phyloP scores from a whole-genome alignment of 768 basidiomycete genomes.

The Lactarius hengduanensis region DNA sequence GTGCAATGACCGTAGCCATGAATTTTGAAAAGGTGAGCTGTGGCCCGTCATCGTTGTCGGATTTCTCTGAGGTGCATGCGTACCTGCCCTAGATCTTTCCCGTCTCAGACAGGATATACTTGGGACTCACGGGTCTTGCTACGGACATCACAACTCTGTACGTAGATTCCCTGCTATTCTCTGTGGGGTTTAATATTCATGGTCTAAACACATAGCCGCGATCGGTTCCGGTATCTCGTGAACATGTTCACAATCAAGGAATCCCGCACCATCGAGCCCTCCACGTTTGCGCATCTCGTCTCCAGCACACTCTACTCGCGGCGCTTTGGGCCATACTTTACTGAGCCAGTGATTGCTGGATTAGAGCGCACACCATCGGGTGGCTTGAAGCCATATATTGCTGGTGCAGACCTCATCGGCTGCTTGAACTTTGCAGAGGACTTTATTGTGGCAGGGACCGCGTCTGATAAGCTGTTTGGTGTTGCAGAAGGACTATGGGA shows the following conservation, averaged over 20 bases:
- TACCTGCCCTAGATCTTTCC: constrained; percentile 74
- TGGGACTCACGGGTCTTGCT: constrained; percentile 90
- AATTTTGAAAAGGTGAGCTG: constrained; percentile 88
- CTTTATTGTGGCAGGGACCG: constrained; percentile 94
- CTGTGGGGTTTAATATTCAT: not conserved
- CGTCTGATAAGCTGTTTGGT: constrained; percentile 90
- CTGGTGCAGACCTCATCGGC: constrained; percentile 90
- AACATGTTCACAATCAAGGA: constrained; percentile 99
- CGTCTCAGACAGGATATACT: constrained; percentile 86
- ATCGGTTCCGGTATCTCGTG: constrained; percentile 88
- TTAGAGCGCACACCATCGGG: constrained; percentile 72
- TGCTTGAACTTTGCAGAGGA: constrained; percentile 94
- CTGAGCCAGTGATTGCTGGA: constrained; percentile 96
- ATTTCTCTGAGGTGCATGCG: constrained; percentile 23
- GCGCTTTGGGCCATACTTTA: constrained; percentile 94
- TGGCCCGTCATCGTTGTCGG: not conserved
- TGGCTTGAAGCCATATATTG: constrained; percentile 86
- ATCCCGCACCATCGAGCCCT: constrained; percentile 93
- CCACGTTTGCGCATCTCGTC: constrained; percentile 94
- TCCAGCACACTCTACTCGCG: constrained; percentile 94
- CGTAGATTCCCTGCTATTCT: constrained; percentile 31
- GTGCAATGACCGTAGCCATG: constrained; percentile 79
- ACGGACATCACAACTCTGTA: constrained; percentile 93
- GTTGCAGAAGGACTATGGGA: constrained; percentile 99
- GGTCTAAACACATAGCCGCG: constrained; percentile 52